These are phyloP conservation scores for Vinca minor DNA, from an alignment of 257 asterid species.

Conservation along the genomic window DNA sequence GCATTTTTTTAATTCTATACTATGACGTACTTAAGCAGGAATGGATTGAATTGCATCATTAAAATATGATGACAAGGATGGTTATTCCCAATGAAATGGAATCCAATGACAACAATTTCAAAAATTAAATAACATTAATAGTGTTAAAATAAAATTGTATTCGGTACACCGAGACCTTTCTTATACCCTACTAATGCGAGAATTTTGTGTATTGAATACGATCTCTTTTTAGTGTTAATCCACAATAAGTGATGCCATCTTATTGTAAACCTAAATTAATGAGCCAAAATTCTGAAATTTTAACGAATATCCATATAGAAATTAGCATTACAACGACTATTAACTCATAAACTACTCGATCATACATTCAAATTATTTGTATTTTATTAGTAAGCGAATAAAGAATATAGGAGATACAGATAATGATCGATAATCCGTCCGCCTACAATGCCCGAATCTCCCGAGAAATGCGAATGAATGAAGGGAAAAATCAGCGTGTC, in stretches of 20 bases:
- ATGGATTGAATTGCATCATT: no score
- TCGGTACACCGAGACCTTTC: no score
- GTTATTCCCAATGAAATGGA: no score
- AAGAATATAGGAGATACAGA: neutral
- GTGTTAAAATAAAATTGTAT: no score
- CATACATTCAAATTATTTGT: neutral
- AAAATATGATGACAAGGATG: no score
- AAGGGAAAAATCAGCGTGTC: slow-evolving; percentile 19
- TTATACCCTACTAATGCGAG: no score
- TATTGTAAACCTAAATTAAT: neutral
- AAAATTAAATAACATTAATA: no score
- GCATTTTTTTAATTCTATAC: no score
- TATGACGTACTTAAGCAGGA: no score
- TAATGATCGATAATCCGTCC: slow-evolving; percentile 5
- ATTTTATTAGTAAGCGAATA: neutral
- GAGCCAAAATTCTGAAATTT: neutral
- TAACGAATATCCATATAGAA: neutral
- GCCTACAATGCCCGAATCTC: slow-evolving; percentile 21
- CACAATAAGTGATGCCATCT: slow-evolving; percentile 2
- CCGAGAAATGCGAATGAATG: slow-evolving; percentile 12
- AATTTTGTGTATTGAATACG: no score
- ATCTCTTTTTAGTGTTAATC: neutral
- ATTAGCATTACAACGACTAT: neutral
- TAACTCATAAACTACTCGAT: neutral
- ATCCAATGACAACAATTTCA: no score